These are phyloP conservation scores for Martensiomyces pterosporus DNA, from an alignment of 192 early-diverging fungal species.

Conservation along the genomic window DNA sequence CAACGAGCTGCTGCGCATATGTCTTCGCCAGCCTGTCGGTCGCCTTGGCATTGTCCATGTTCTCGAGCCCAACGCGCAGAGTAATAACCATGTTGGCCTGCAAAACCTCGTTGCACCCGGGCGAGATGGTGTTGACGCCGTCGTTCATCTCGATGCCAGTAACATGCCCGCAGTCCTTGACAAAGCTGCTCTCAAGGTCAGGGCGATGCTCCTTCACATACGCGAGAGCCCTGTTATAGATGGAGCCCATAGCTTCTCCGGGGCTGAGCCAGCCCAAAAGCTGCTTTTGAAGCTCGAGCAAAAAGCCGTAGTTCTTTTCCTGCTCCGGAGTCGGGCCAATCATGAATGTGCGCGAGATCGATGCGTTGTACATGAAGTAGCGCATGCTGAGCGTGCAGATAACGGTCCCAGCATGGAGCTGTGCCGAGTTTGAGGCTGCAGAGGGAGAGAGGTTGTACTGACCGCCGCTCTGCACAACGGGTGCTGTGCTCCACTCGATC, in stretches of 20 bases:
- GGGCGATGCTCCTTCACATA: constrained; percentile 75
- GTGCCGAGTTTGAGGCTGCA: constrained; percentile 68
- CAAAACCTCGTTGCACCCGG: constrained; percentile 66
- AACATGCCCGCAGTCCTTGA: constrained; percentile 80
- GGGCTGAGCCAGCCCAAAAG: constrained; percentile 66
- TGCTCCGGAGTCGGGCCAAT: constrained; percentile 82
- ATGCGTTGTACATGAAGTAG: constrained; percentile 94
- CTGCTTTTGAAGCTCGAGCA: constrained; percentile 80
- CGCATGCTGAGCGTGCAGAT: constrained; percentile 91
- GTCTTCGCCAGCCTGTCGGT: constrained; percentile 67
- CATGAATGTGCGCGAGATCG: constrained; percentile 88
- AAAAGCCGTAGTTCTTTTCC: constrained; percentile 90
- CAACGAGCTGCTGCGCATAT: constrained; percentile 81
- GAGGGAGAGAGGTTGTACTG: constrained; percentile 81
- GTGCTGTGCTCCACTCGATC: constrained; percentile 87
- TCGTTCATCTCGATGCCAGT: constrained; percentile 96
- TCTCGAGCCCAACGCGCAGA: constrained; percentile 80
- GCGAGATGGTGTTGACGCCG: constrained; percentile 66
- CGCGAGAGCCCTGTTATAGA: constrained; percentile 67
- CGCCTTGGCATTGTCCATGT: constrained; percentile 70
- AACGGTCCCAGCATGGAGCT: constrained; percentile 83
- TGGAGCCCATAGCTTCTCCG: constrained; percentile 68
- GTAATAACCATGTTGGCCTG: constrained; percentile 82
- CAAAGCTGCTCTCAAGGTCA: constrained; percentile 81
- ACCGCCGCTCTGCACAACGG: constrained; percentile 96